A percentile compares a stretch with the other conserved stretches of the same genome.
Evolutionary conservation across 306 rosid species (phyloP).

Genomic region (Cucumis hystrix): DNA sequence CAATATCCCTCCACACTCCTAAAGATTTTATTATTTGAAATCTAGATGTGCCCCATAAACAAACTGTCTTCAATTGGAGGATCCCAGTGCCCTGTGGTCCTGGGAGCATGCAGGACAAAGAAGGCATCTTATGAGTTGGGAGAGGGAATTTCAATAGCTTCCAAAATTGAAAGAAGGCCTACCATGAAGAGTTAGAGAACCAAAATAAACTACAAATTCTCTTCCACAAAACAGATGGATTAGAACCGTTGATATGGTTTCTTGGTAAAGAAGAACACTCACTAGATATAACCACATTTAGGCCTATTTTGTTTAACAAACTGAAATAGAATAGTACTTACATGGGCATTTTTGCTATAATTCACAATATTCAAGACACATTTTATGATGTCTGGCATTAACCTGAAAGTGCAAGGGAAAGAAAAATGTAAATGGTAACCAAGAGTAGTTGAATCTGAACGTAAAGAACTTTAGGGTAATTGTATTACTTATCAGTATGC

Average conservation of each 20-base stretch:
- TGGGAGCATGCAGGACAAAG: constrained; percentile 76
- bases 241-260: not conserved
- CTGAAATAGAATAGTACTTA: constrained; percentile 26
- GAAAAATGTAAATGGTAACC: constrained; percentile 10
- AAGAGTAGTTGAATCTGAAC: constrained; percentile 7
- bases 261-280: not conserved
- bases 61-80: constrained; percentile 75
- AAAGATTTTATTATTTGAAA: not conserved
- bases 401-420: constrained; percentile 39
- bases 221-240: not conserved
- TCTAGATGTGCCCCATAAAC: not conserved
- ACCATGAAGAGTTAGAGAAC: not conserved
- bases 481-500: constrained; percentile 65
- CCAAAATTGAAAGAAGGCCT: not conserved
- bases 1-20: not conserved
- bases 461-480: not conserved
- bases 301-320: not conserved
- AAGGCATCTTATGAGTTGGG: constrained; percentile 51
- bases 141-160: not conserved
- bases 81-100: constrained; percentile 66
- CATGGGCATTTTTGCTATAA: constrained; percentile 39
- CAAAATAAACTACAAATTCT: not conserved
- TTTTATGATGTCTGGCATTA: constrained; percentile 65
- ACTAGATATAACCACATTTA: not conserved
- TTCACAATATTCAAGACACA: constrained; percentile 52